phyloP scores from a whole-genome alignment of 805 yeast genomes.

The Candida corydali region DNA sequence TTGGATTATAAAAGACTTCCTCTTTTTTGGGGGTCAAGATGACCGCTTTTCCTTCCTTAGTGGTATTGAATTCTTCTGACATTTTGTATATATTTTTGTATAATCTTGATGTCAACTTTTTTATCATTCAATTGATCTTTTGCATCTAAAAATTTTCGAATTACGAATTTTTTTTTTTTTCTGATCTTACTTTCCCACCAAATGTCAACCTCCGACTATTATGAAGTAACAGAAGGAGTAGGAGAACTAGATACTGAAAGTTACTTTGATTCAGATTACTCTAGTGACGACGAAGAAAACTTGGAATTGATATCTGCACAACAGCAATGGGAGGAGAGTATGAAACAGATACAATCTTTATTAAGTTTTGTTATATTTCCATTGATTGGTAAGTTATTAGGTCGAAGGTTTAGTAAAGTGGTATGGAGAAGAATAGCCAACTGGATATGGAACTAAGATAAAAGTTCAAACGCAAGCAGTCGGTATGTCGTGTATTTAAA shows the following conservation, averaged over 20 bases:
- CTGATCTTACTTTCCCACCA: background rate
- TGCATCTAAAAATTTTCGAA: slow-evolving; percentile 3
- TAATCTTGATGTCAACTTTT: background rate
- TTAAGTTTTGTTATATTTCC: slow-evolving; percentile 61
- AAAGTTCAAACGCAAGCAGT: no score
- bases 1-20: slow-evolving; percentile 89
- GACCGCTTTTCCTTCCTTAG: slow-evolving; percentile 78
- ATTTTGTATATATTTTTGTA: background rate
- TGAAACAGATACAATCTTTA: slow-evolving; percentile 55
- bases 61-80: slow-evolving; percentile 19
- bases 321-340: slow-evolving; percentile 70
- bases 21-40: slow-evolving; percentile 79
- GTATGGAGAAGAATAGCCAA: slow-evolving; percentile 34
- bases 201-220: slow-evolving; percentile 2
- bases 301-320: slow-evolving; percentile 42
- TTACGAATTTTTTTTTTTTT: slow-evolving; percentile 1
- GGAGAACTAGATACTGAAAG: slow-evolving; percentile 10
- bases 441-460: slow-evolving; percentile 17
- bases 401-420: slow-evolving; percentile 52
- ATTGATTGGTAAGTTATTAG: slow-evolving; percentile 60
- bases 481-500: no score
- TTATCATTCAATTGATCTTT: slow-evolving; percentile 4
- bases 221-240: slow-evolving; percentile 11
- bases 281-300: slow-evolving; percentile 11
- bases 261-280: slow-evolving; percentile 14